Base-by-base conservation (phyloP, 352 stramenopile genomes). In the Phytophthora boehmeriae region DNA sequence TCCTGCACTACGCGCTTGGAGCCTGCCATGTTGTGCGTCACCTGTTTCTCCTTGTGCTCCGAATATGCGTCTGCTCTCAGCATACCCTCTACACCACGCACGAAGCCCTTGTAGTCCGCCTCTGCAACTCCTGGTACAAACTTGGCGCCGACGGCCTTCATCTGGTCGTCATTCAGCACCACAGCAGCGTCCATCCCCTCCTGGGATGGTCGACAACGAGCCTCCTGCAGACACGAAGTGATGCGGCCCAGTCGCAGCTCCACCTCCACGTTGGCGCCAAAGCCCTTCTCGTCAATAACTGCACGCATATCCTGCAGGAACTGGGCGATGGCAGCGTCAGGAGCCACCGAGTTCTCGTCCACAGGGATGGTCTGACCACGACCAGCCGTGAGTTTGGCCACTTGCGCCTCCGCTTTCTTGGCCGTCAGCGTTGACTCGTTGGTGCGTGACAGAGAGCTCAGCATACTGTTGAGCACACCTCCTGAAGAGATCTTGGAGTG, bases 181-280 rank as follows among this genome's bases (percentile, higher is more conserved):
- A 95, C 65, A n/a, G 83, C 82, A 9, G 87, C 87, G 59, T 93
- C 80, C 43, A 85, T 58, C 17, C 82, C 82, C 9, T 92, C 83
- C 46, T 88, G 77, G 1, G 81, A 92, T 13, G 85, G 80, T 4
- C 80, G 77, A 48, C 86, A 95, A 36, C 87, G 81, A 36, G 80
- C 76, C 32, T 91, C 81, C 48, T 92, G 81, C 38, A 93, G 63
- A 50, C 71, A 83, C 41, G 83, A 93, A 41, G 82, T 90, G 68
- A 95, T 91, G 66, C 78, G 83, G 25, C 87, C 87, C 49, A 95
- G 85, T 10, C 87, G 85, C 61, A 94, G 74, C 66, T 95, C 87
- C 11, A 95, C 81, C 66, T 95, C 87, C 16, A 95, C 78, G 54
- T 86, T 81, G 22, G 85, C 80, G 34, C 83, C 83, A 54, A 90